Conservation (phyloP, 305 asterid species). For the Fraxinus albicans region DNA sequence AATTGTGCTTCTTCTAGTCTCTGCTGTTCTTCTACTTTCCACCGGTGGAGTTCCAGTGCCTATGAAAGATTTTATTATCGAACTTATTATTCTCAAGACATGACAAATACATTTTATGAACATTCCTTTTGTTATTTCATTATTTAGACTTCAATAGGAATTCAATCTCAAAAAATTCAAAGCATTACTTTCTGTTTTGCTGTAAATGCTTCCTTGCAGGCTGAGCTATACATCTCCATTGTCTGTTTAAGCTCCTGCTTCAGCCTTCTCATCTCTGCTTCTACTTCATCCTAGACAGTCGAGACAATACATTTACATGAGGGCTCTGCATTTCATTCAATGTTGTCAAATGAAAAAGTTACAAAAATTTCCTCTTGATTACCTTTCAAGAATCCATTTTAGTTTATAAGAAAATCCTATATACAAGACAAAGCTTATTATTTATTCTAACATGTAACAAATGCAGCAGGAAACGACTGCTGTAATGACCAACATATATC, state of each 20-base stretch:
- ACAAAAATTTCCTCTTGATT: background rate
- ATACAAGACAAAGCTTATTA: background rate
- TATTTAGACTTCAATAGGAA: background rate
- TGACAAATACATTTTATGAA: background rate
- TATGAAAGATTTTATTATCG: background rate
- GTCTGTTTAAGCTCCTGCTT: slow-evolving; percentile 23
- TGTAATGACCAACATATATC: background rate
- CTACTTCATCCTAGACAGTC: slow-evolving; percentile 18
- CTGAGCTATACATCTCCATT: slow-evolving; percentile 28
- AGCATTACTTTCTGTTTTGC: slow-evolving; percentile 16
- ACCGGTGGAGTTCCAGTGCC: slow-evolving; percentile 14
- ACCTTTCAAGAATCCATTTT: background rate
- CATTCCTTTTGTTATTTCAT: slow-evolving; percentile 2
- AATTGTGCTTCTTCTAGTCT: slow-evolving; percentile 3
- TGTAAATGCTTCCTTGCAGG: slow-evolving; percentile 20
- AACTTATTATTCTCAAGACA: background rate
- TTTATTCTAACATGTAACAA: background rate
- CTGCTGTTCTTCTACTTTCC: slow-evolving; percentile 17
- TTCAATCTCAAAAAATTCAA: background rate
- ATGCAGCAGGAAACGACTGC: background rate
- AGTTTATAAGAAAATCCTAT: background rate
- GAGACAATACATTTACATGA: background rate
- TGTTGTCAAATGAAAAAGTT: background rate
- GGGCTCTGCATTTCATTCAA: background rate
- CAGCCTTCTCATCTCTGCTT: slow-evolving; percentile 26